Evolutionary conservation across 768 basidiomycete genomes (phyloP).

Genomic region (Clavaria fumosa): DNA sequence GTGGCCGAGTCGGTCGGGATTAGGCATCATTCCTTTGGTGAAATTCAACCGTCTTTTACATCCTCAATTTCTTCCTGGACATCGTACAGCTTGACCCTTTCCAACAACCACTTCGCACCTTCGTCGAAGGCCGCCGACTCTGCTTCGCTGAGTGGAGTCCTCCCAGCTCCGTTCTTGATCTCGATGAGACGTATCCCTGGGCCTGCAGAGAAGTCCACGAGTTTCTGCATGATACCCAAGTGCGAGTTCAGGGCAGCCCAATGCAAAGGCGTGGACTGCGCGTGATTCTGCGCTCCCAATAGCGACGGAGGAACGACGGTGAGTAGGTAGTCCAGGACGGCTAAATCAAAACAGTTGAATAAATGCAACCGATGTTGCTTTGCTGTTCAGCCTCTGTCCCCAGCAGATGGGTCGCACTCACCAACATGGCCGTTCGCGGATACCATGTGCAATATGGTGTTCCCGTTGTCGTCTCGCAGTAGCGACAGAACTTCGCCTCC

Average conservation of each 20-base stretch:
- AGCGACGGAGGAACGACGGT: constrained; percentile 39
- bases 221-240: constrained; percentile 39
- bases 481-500: constrained; percentile 32
- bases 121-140: constrained; percentile 73
- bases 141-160: constrained; percentile 68
- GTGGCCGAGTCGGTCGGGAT: too few species aligned
- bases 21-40: too few species aligned
- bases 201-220: constrained; percentile 40
- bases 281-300: constrained; percentile 45
- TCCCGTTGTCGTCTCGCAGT: constrained; percentile 61
- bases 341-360: too few species aligned
- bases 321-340: constrained; percentile 61
- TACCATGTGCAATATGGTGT: constrained; percentile 74
- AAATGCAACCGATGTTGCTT: too few species aligned
- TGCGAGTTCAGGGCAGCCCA: constrained; percentile 86
- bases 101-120: constrained; percentile 68
- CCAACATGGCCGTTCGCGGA: constrained; percentile 82
- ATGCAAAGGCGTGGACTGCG: constrained; percentile 75
- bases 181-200: constrained; percentile 60
- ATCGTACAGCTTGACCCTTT: constrained; percentile 54
- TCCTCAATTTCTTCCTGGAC: constrained; percentile 22
- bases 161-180: constrained; percentile 56
- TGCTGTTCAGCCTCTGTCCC: too few species aligned
- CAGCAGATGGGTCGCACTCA: too few species aligned
- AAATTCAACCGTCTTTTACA: constrained; percentile 17